These are phyloP conservation scores for Aspergillus alliaceus DNA, from an alignment of 2,329 filamentous ascomycete species.

Conservation along the genomic window DNA sequence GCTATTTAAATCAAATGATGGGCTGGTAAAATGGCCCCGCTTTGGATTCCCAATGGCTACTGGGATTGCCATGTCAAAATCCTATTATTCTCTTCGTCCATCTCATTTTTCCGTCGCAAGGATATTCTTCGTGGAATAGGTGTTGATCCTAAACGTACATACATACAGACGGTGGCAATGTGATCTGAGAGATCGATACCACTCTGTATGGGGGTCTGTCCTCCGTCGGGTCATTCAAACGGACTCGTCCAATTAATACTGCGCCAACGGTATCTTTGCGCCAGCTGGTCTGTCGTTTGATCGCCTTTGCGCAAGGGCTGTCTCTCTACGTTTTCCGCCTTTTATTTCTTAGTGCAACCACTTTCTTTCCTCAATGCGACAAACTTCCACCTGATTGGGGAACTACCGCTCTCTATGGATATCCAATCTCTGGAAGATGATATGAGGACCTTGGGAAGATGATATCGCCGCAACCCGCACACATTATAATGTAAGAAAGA, in stretches of 20 bases:
- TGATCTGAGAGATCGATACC: background rate
- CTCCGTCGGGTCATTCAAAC: conserved; percentile 1
- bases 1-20: conserved; percentile 2
- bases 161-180: background rate
- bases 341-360: too few relatives aligned
- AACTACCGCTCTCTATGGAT: background rate
- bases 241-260: conserved; percentile 3
- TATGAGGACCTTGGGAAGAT: background rate
- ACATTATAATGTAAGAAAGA: background rate
- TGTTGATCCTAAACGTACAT: too few relatives aligned
- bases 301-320: background rate
- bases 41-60: background rate
- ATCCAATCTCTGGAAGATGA: background rate
- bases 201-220: background rate
- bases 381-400: background rate
- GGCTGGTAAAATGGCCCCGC: background rate
- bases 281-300: conserved; percentile 10
- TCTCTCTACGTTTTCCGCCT: background rate
- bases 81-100: background rate
- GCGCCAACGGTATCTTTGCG: conserved; percentile 20
- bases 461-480: background rate
- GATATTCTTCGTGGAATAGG: too few relatives aligned
- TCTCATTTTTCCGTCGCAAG: background rate
- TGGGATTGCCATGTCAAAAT: background rate
- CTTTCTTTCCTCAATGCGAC: conserved; percentile 1